These are phyloP conservation scores for Hypoxylon crocopeplum DNA, from an alignment of 495 filamentous ascomycete genomes.

Conservation along the genomic window DNA sequence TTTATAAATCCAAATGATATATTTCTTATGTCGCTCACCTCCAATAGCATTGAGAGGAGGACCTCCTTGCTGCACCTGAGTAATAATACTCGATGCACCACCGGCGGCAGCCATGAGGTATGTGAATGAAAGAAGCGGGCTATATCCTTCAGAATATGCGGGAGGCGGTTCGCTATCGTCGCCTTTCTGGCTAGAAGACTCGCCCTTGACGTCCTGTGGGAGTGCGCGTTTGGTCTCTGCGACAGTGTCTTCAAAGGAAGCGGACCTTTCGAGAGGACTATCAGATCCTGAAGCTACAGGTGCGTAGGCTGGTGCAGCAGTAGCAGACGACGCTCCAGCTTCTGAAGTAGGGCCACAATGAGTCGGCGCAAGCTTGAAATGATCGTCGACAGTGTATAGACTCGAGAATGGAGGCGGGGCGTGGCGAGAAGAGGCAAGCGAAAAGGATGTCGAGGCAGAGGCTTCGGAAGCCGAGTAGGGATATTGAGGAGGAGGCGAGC, in stretches of 20 bases:
- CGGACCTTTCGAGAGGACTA: constrained; percentile 43
- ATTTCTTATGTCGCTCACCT: constrained; percentile 61
- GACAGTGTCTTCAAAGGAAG: constrained; percentile 59
- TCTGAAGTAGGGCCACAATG: constrained; percentile 62
- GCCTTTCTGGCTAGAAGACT: constrained; percentile 61
- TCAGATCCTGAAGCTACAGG: constrained; percentile 53
- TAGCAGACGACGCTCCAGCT: constrained; percentile 59
- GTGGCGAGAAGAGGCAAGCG: constrained; percentile 25
- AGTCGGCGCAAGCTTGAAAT: constrained; percentile 45
- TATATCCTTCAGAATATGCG: constrained; percentile 92
- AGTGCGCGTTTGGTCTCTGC: constrained; percentile 86
- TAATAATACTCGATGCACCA: constrained; percentile 97
- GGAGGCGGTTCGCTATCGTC: constrained; percentile 90
- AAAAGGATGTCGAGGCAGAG: constrained; percentile 60
- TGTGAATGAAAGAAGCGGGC: constrained; percentile 89
- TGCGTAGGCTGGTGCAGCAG: constrained; percentile 66
- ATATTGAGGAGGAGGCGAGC: constrained; percentile 68
- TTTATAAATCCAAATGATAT: constrained; percentile 4
- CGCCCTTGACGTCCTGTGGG: constrained; percentile 78
- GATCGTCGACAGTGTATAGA: constrained; percentile 52
- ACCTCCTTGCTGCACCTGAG: constrained; percentile 93
- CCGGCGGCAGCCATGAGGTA: constrained; percentile 98
- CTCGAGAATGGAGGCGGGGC: constrained; percentile 55
- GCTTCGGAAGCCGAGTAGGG: constrained; percentile 63
- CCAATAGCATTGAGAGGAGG: constrained; percentile 86